These are phyloP conservation scores for Arabidopsis hybrid DNA, from an alignment of 441 rosid species.

Conservation along the genomic window DNA sequence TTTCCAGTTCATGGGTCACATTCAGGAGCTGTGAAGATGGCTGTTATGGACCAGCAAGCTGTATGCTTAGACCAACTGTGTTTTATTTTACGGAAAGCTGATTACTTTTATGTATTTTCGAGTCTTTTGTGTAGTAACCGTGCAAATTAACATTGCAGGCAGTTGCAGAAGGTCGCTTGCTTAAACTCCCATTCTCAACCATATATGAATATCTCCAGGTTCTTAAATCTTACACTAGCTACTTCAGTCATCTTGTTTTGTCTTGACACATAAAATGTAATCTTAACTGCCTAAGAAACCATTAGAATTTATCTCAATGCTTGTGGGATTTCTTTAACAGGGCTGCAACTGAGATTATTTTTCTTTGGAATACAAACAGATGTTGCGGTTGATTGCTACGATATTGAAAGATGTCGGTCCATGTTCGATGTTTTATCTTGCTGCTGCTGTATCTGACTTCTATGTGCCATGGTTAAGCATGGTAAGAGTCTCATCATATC, in stretches of 20 bases:
- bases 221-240: constrained; percentile 9
- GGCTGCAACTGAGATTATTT: constrained; percentile 10
- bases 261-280: not conserved
- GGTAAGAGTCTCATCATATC: constrained; percentile 56
- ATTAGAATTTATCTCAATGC: not conserved
- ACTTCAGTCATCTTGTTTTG: not conserved
- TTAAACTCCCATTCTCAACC: constrained; percentile 91
- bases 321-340: not conserved
- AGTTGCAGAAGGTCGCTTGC: constrained; percentile 61
- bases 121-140: not conserved
- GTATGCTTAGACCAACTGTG: constrained; percentile 44
- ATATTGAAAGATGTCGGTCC: constrained; percentile 60
- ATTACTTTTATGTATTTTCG: not conserved
- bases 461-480: constrained; percentile 92
- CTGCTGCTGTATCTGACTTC: constrained; percentile 98
- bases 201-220: constrained; percentile 98
- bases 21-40: constrained; percentile 77
- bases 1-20: constrained; percentile 67
- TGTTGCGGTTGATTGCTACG: constrained; percentile 70
- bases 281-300: not conserved
- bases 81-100: not conserved
- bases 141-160: constrained; percentile 59
- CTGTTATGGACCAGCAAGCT: constrained; percentile 75
- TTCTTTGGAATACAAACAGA: constrained; percentile 49
- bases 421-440: constrained; percentile 78